phyloP scores from a whole-genome alignment of 2,329 filamentous ascomycete species.

The Colletotrichum zoysiae region DNA sequence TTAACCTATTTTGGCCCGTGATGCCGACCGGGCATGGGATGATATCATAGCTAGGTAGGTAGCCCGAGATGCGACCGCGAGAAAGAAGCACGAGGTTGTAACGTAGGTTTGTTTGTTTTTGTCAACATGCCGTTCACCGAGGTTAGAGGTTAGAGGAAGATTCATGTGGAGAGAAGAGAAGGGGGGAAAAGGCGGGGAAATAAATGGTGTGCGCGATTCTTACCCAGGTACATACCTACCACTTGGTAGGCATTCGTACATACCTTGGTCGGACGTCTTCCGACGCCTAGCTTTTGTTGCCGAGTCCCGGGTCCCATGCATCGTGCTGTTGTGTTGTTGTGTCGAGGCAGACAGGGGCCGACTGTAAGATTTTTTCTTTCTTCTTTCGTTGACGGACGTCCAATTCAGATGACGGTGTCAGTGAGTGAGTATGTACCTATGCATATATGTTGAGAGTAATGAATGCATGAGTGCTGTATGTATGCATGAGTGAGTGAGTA shows the following conservation, averaged over 20 bases:
- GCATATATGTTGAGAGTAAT: background rate
- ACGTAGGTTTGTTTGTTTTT: background rate
- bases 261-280: slow-evolving; percentile 11
- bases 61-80: background rate
- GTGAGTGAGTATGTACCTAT: background rate
- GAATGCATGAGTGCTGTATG: background rate
- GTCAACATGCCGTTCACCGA: background rate
- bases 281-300: background rate
- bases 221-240: too few relatives aligned
- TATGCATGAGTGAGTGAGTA: background rate
- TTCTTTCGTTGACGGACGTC: background rate
- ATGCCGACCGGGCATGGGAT: background rate
- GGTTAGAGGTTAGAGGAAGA: slow-evolving; percentile 5
- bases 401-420: background rate
- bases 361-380: background rate
- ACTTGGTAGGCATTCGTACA: too few relatives aligned
- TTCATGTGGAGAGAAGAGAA: background rate
- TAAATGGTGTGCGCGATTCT: background rate
- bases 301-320: too few relatives aligned
- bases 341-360: background rate
- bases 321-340: too few relatives aligned
- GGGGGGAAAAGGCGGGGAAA: background rate
- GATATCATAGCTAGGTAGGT: background rate
- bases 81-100: background rate
- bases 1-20: background rate